Evolutionary conservation across 169 alveolate genomes (phyloP).

Genomic region (Besnoitia besnoiti): DNA sequence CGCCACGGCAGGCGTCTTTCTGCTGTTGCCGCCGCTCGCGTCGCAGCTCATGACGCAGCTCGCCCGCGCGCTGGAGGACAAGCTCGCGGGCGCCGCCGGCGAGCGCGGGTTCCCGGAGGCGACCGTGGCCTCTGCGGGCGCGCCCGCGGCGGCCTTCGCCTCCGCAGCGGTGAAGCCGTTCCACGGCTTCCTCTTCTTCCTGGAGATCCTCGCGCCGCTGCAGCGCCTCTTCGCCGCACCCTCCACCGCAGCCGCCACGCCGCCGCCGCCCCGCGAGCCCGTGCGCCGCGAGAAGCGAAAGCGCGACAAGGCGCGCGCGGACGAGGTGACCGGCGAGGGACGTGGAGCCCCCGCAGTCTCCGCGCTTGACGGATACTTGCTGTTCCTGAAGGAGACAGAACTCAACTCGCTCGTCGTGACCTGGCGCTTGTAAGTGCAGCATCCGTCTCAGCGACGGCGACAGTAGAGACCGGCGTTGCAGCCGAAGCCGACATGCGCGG

Average conservation of each 20-base stretch:
- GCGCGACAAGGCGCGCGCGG: not conserved
- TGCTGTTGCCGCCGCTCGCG: not conserved
- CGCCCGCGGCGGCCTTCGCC: too few relatives aligned
- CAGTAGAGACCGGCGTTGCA: not conserved
- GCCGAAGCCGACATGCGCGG: too few relatives aligned
- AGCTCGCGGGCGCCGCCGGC: too few relatives aligned
- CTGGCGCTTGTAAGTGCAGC: not conserved
- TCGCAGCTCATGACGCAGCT: not conserved
- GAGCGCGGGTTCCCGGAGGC: too few relatives aligned
- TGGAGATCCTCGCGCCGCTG: not conserved
- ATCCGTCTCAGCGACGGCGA: not conserved
- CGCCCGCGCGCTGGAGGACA: not conserved
- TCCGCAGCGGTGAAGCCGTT: not conserved
- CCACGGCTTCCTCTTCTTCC: not conserved
- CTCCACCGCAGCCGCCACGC: not conserved
- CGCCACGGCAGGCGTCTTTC: not conserved
- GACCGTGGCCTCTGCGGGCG: too few relatives aligned
- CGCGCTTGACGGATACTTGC: too few relatives aligned
- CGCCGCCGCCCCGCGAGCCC: not conserved
- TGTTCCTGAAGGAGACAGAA: not conserved
- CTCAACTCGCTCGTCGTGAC: not conserved
- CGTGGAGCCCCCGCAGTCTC: not conserved
- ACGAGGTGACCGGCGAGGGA: not conserved
- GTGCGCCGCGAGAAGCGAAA: not conserved
- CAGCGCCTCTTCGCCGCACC: not conserved